Conservation (phyloP, 1,284 basidiomycete genomes). For the Takashimella koratensis region DNA sequence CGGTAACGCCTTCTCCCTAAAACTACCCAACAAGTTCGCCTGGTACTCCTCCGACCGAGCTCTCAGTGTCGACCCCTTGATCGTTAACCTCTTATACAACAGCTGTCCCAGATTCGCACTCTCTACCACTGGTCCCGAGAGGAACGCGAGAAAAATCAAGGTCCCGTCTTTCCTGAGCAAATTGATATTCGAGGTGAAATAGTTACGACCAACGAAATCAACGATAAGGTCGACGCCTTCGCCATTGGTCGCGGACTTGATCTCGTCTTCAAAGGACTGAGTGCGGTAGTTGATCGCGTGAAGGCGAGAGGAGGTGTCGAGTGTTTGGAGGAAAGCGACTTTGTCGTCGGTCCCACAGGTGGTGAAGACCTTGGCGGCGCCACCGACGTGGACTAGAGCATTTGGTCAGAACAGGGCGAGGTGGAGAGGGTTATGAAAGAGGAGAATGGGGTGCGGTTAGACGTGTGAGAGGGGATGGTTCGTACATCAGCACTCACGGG, state of each 20-base stretch:
- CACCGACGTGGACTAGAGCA: slow-evolving; percentile 29
- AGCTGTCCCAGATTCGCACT: slow-evolving; percentile 62
- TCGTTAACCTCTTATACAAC: slow-evolving; percentile 74
- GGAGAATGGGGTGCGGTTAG: too few relatives aligned
- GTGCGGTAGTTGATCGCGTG: slow-evolving; percentile 84
- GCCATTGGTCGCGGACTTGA: slow-evolving; percentile 41
- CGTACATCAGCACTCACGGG: slow-evolving; percentile 58
- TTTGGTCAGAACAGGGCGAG: neutral
- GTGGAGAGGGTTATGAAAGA: neutral
- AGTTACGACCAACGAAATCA: slow-evolving; percentile 68
- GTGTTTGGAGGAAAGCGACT: slow-evolving; percentile 65
- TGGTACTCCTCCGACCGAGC: slow-evolving; percentile 78
- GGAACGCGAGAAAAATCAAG: slow-evolving; percentile 54
- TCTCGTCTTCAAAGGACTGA: slow-evolving; percentile 56
- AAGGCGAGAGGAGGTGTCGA: slow-evolving; percentile 57
- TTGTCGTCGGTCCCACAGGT: slow-evolving; percentile 86
- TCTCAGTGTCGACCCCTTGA: slow-evolving; percentile 85
- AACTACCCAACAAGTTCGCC: slow-evolving; percentile 67
- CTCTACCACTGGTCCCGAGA: slow-evolving; percentile 62
- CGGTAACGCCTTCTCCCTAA: slow-evolving; percentile 56
- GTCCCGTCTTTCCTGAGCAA: slow-evolving; percentile 72
- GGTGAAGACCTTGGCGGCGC: slow-evolving; percentile 62
- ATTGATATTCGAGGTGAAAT: slow-evolving; percentile 78
- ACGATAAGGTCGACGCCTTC: slow-evolving; percentile 65
- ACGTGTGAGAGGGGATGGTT: too few relatives aligned